A percentile compares a stretch with the other conserved stretches of the same genome.
phyloP scores from a whole-genome alignment of 2,329 filamentous ascomycete species.

The Aspergillus hiratsukae region DNA sequence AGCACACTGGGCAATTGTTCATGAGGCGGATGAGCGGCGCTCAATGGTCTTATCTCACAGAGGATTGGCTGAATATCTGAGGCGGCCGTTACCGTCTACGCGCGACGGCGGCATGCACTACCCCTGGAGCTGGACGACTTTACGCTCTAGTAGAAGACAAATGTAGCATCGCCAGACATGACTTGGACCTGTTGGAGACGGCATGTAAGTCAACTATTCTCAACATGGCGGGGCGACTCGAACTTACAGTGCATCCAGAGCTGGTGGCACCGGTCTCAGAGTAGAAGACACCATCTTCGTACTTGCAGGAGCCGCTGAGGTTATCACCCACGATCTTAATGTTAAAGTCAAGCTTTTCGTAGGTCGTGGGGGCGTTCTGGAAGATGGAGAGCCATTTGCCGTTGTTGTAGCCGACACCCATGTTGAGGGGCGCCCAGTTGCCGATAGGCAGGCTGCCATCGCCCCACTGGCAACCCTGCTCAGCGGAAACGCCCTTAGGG shows the following conservation, averaged over 20 bases:
- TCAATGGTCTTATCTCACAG: neutral
- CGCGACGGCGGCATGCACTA: constrained; percentile 3
- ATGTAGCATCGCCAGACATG: constrained; percentile 47
- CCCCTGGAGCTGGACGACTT: neutral
- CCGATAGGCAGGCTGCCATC: constrained; percentile 56
- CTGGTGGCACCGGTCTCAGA: constrained; percentile 44
- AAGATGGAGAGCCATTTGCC: constrained; percentile 81
- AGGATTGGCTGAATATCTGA: neutral
- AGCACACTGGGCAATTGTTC: constrained; percentile 26
- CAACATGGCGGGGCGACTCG: neutral
- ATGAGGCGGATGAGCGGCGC: constrained; percentile 23
- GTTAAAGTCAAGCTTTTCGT: constrained; percentile 68
- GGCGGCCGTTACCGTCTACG: constrained; percentile 5
- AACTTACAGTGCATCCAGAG: constrained; percentile 77
- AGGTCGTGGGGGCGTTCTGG: constrained; percentile 73
- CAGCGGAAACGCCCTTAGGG: constrained; percentile 62
- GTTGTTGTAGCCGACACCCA: constrained; percentile 71
- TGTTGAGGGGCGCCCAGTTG: constrained; percentile 84
- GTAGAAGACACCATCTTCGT: constrained; percentile 61
- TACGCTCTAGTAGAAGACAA: constrained; percentile 39
- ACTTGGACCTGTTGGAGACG: constrained; percentile 42
- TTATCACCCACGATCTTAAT: constrained; percentile 69
- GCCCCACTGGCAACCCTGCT: constrained; percentile 74
- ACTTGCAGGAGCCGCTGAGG: constrained; percentile 58
- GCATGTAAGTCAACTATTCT: constrained; percentile 8